phyloP scores from a whole-genome alignment of 345 rosid genomes.

The Cochlearia excelsa region DNA sequence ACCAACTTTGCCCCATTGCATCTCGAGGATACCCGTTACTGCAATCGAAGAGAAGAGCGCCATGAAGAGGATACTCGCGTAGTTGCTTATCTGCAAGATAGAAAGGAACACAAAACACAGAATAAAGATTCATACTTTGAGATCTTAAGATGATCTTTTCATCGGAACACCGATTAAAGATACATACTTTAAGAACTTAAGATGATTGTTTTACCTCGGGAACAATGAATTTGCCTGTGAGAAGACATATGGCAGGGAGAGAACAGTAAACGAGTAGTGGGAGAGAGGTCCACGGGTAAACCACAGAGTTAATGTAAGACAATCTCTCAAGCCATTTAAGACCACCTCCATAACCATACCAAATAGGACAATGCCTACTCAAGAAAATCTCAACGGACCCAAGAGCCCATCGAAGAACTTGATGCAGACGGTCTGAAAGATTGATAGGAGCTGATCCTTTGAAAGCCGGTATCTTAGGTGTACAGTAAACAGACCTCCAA shows the following conservation, averaged over 20 bases:
- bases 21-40: conserved; percentile 89
- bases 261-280: conserved; percentile 91
- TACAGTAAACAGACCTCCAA: conserved; percentile 97
- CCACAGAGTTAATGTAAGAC: conserved; percentile 91
- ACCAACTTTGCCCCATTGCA: conserved; percentile 99
- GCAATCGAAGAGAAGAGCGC: conserved; percentile 90
- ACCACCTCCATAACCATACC: conserved; percentile 99
- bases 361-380: conserved; percentile 95
- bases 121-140: conserved; percentile 13
- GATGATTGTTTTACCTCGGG: conserved; percentile 69
- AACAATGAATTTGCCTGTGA: conserved; percentile 72
- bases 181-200: conserved; percentile 4
- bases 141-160: conserved; percentile 2
- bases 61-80: conserved; percentile 83
- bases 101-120: conserved; percentile 2
- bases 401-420: conserved; percentile 98
- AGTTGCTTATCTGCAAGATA: conserved; percentile 81
- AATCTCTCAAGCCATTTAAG: conserved; percentile 91
- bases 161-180: not conserved
- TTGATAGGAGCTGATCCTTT: conserved; percentile 55
- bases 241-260: conserved; percentile 60
- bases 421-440: conserved; percentile 92
- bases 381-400: conserved; percentile 98
- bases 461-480: conserved; percentile 80
- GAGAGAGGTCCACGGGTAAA: conserved; percentile 93